Evolutionary conservation across 306 rosid species (phyloP).

Genomic region (Abrus precatorius): DNA sequence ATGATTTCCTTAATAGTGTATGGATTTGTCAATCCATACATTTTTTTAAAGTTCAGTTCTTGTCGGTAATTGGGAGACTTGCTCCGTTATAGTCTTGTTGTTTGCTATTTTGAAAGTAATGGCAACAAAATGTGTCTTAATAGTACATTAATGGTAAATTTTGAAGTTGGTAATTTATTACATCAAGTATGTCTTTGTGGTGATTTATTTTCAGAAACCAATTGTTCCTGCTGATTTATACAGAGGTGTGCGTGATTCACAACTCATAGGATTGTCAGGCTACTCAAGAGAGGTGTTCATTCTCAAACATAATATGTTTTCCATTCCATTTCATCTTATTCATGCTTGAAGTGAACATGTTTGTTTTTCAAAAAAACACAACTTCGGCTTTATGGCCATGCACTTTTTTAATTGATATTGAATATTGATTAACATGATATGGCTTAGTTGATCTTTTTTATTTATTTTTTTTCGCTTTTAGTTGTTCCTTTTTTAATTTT

Average conservation of each 20-base stretch:
- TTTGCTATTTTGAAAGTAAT: not conserved
- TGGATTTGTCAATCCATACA: no score
- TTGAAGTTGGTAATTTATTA: not conserved
- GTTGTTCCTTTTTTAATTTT: not conserved
- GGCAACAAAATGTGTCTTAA: not conserved
- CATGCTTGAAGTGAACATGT: not conserved
- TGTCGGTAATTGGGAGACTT: conserved; percentile 17
- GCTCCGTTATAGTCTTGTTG: conserved; percentile 15
- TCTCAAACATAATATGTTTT: conserved; percentile 37
- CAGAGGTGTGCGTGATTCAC: conserved; percentile 89
- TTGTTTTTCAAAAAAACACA: conserved; percentile 17
- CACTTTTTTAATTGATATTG: not conserved
- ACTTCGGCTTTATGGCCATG: conserved; percentile 1
- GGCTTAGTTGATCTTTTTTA: conserved; percentile 7
- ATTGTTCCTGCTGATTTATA: conserved; percentile 80
- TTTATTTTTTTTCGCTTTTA: not conserved
- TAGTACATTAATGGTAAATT: conserved; percentile 21
- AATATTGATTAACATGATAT: conserved; percentile 15
- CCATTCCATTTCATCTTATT: conserved; percentile 15
- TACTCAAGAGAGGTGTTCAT: conserved; percentile 87
- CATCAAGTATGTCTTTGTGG: conserved; percentile 21
- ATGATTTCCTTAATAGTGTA: not conserved
- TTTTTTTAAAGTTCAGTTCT: conserved; percentile 6
- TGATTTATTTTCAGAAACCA: conserved; percentile 78
- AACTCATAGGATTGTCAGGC: conserved; percentile 91